Conservation (phyloP, 495 filamentous ascomycete genomes). For the Penicillium robsamsonii region DNA sequence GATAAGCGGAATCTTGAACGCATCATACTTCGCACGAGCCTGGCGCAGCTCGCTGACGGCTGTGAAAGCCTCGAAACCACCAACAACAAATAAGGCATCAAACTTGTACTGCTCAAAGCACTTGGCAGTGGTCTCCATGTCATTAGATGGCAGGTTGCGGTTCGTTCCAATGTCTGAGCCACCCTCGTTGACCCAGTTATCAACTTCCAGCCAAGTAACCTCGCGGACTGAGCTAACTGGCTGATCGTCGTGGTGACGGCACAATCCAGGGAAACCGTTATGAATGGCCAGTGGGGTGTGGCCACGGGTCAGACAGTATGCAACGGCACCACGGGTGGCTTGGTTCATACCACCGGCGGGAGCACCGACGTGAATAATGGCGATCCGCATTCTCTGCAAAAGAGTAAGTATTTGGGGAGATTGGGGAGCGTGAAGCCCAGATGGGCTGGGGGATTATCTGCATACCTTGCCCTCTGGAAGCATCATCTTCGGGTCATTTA, state of each 20-base stretch:
- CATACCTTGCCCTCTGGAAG: conserved; percentile 73
- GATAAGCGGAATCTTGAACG: conserved; percentile 90
- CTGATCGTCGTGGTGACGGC: conserved; percentile 80
- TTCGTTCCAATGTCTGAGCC: conserved; percentile 98
- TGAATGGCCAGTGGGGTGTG: conserved; percentile 90
- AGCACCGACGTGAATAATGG: conserved; percentile 94
- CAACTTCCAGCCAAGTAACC: conserved; percentile 89
- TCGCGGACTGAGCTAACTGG: conserved; percentile 79
- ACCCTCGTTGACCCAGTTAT: conserved; percentile 92
- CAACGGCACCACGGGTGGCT: conserved; percentile 88
- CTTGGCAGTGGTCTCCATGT: conserved; percentile 76
- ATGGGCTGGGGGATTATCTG: background rate
- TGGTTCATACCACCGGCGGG: conserved; percentile 99
- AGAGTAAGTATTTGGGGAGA: conserved; percentile 12
- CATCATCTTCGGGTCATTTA: conserved; percentile 58
- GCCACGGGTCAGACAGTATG: conserved; percentile 92
- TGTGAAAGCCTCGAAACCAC: conserved; percentile 97
- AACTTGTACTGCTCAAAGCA: conserved; percentile 85
- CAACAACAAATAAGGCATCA: conserved; percentile 87
- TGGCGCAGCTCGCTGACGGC: conserved; percentile 81
- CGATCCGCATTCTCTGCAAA: conserved; percentile 79
- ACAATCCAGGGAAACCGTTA: conserved; percentile 95
- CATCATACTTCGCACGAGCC: conserved; percentile 71
- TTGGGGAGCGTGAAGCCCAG: background rate
- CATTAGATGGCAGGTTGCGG: conserved; percentile 80